A percentile compares a stretch with the other conserved stretches of the same genome.
phyloP scores from a whole-genome alignment of 2,329 filamentous ascomycete genomes.

The Phialemoniopsis sp. region DNA sequence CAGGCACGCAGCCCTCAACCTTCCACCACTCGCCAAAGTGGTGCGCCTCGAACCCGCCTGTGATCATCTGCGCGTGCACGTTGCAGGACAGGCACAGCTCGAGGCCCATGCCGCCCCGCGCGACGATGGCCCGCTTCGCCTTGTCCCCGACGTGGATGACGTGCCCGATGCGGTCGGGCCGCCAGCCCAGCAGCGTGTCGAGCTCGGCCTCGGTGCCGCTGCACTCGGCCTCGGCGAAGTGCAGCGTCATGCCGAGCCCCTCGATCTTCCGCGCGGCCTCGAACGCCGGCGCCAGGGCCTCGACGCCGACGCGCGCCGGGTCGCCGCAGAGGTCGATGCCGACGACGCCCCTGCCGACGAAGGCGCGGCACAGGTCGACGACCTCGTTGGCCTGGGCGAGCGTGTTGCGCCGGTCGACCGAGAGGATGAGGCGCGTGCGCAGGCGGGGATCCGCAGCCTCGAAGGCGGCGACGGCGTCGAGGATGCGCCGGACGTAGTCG shows the following conservation, averaged over 20 bases:
- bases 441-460: slow-evolving; percentile 34
- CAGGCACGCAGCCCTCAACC: slow-evolving; percentile 54
- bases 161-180: slow-evolving; percentile 69
- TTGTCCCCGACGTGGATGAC: slow-evolving; percentile 68
- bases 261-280: slow-evolving; percentile 41
- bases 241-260: slow-evolving; percentile 64
- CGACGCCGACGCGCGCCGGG: slow-evolving; percentile 58
- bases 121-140: slow-evolving; percentile 55
- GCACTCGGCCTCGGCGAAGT: slow-evolving; percentile 68
- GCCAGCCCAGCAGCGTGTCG: slow-evolving; percentile 57
- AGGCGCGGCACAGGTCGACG: slow-evolving; percentile 57
- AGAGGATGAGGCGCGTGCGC: slow-evolving; percentile 65
- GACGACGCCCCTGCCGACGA: slow-evolving; percentile 54
- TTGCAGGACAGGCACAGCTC: slow-evolving; percentile 81
- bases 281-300: slow-evolving; percentile 57
- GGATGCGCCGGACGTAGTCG: slow-evolving; percentile 62
- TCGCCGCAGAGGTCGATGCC: slow-evolving; percentile 79
- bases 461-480: slow-evolving; percentile 56
- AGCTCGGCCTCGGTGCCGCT: slow-evolving; percentile 59
- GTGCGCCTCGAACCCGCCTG: slow-evolving; percentile 62
- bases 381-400: slow-evolving; percentile 56
- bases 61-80: slow-evolving; percentile 69
- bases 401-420: slow-evolving; percentile 65
- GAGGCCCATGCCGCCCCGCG: slow-evolving; percentile 52
- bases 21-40: slow-evolving; percentile 74